Evolutionary conservation across 805 yeast species (phyloP).

Genomic region (Isabelozyma gotoi): DNA sequence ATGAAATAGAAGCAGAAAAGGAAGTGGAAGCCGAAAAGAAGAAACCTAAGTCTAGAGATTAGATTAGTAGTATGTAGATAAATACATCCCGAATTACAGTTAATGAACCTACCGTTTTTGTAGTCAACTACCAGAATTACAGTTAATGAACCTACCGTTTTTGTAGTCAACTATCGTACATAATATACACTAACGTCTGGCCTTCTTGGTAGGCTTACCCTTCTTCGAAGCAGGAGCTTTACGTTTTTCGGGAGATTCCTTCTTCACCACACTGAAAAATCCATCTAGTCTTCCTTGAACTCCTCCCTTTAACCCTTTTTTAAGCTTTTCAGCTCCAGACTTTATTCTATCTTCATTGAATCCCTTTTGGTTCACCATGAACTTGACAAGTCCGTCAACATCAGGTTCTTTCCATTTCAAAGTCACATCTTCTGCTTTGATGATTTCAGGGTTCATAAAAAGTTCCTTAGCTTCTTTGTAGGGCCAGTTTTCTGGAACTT

Average conservation of each 20-base stretch:
- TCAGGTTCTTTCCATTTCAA: constrained; percentile 91
- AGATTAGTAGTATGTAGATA: neutral
- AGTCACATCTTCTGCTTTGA: constrained; percentile 56
- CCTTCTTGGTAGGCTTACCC: constrained; percentile 22
- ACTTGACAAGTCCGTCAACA: constrained; percentile 76
- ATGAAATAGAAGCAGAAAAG: constrained; percentile 84
- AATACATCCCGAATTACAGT: no score
- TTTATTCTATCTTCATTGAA: constrained; percentile 90
- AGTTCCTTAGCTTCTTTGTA: constrained; percentile 82
- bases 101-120: no score
- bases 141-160: no score
- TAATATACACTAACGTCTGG: neutral
- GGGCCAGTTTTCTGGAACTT: constrained; percentile 95
- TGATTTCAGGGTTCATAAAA: constrained; percentile 80
- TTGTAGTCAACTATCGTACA: no score
- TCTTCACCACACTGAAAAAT: constrained; percentile 71
- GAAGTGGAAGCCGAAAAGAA: constrained; percentile 78
- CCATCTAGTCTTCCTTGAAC: constrained; percentile 93
- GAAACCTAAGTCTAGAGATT: constrained; percentile 38
- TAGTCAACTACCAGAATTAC: no score
- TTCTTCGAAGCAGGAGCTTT: constrained; percentile 28
- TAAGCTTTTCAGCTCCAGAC: constrained; percentile 80
- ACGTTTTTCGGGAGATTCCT: constrained; percentile 42
- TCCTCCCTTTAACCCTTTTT: constrained; percentile 79
- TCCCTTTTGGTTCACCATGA: constrained; percentile 83